Evolutionary conservation across 176 grass and related monocot species (phyloP).

Genomic region (Juncus effusus): DNA sequence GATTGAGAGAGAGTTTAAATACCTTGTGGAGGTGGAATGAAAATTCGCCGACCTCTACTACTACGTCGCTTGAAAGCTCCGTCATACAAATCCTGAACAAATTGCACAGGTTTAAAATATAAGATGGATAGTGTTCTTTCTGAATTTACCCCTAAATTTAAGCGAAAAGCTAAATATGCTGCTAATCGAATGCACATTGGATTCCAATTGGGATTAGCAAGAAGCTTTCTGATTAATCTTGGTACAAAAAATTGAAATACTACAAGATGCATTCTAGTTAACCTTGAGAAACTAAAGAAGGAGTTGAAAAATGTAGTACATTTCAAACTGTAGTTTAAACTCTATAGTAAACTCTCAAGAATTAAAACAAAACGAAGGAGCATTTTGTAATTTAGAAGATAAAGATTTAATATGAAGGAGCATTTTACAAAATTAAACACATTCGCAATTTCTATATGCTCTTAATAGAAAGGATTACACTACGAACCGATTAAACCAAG

Average conservation of each 20-base stretch:
- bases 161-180: no score
- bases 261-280: neutral
- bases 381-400: neutral
- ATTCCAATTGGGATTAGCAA: neutral
- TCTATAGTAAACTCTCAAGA: no score
- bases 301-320: no score
- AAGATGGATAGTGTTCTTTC: no score
- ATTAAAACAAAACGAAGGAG: neutral
- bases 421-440: neutral
- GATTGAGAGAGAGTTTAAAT: neutral
- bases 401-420: neutral
- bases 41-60: constrained; percentile 46
- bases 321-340: no score
- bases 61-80: constrained; percentile 57
- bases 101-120: neutral
- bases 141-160: neutral
- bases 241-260: neutral
- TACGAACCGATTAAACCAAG: neutral
- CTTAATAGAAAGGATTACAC: neutral
- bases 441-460: neutral
- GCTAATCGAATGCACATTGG: no score
- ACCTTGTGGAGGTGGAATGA: constrained; percentile 87
- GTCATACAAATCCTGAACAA: constrained; percentile 54
- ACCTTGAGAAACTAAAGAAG: no score
- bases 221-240: neutral